Percentiles rank a stretch among this genome's conserved stretches.
Evolutionary conservation across 805 yeast genomes (phyloP).

Genomic region (Candida khao-thaluensis): DNA sequence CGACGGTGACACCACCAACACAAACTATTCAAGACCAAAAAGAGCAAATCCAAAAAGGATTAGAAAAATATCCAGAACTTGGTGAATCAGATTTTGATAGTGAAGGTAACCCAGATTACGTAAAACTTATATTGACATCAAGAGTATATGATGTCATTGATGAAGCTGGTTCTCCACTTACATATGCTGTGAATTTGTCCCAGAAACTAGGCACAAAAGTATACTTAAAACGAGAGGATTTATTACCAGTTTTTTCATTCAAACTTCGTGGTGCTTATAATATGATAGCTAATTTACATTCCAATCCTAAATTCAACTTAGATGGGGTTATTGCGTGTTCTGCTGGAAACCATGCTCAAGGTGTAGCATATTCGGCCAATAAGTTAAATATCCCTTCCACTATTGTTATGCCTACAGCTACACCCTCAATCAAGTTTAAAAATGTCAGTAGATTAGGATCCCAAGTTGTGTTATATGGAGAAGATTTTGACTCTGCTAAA

Average conservation of each 20-base stretch:
- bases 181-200: slow-evolving; percentile 71
- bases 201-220: slow-evolving; percentile 75
- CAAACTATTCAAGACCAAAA: too few relatives aligned
- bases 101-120: slow-evolving; percentile 83
- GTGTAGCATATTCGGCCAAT: slow-evolving; percentile 91
- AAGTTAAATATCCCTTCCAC: slow-evolving; percentile 88
- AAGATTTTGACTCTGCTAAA: slow-evolving; percentile 94
- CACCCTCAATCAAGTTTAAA: slow-evolving; percentile 91
- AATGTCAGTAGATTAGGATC: slow-evolving; percentile 93
- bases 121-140: slow-evolving; percentile 85
- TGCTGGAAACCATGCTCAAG: slow-evolving; percentile 99
- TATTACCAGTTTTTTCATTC: slow-evolving; percentile 92
- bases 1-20: too few relatives aligned
- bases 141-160: slow-evolving; percentile 93
- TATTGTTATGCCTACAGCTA: slow-evolving; percentile 96
- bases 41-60: too few relatives aligned
- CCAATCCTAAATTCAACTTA: slow-evolving; percentile 54
- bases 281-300: slow-evolving; percentile 84
- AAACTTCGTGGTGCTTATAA: slow-evolving; percentile 97
- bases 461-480: slow-evolving; percentile 89
- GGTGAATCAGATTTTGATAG: slow-evolving; percentile 50
- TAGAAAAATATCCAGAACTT: slow-evolving; percentile 46
- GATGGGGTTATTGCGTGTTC: slow-evolving; percentile 96
- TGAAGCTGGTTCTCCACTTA: slow-evolving; percentile 73
- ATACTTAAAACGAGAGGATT: slow-evolving; percentile 84